Evolutionary conservation across 805 yeast species (phyloP).

Genomic region (Kodamaea sagamina): DNA sequence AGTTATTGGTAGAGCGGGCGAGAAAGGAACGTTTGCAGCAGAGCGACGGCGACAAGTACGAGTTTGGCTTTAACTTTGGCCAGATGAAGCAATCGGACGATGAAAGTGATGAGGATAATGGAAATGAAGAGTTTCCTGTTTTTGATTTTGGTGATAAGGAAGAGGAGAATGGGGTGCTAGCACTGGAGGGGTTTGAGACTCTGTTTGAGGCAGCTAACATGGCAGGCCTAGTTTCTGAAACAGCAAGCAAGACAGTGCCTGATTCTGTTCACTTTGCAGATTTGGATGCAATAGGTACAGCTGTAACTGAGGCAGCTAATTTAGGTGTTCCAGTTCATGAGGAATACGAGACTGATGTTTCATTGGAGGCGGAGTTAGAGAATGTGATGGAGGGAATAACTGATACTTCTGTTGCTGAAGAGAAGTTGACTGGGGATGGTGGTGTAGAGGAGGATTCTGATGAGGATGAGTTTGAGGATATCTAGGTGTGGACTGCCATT

Average conservation of each 20-base stretch:
- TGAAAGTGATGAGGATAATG: constrained; percentile 14
- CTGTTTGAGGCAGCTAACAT: background rate
- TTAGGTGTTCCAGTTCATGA: background rate
- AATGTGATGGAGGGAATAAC: constrained; percentile 10
- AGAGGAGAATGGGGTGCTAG: background rate
- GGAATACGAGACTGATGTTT: background rate
- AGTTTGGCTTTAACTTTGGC: constrained; percentile 33
- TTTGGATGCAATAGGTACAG: background rate
- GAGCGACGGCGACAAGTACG: constrained; percentile 29
- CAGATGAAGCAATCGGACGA: constrained; percentile 16
- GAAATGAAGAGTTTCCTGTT: constrained; percentile 13
- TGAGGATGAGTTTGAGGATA: constrained; percentile 15
- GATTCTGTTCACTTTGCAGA: too few relatives aligned
- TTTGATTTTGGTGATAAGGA: constrained; percentile 16
- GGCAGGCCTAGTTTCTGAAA: too few relatives aligned
- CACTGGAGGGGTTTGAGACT: background rate
- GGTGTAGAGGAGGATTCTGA: constrained; percentile 10
- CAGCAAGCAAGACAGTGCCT: too few relatives aligned
- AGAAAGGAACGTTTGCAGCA: constrained; percentile 31
- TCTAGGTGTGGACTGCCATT: too few relatives aligned
- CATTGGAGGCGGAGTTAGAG: constrained; percentile 15
- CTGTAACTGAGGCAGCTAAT: background rate
- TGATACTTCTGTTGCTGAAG: background rate
- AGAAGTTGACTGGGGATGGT: background rate
- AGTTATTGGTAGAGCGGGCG: constrained; percentile 20